Evolutionary conservation across 164 flowering plant species (phyloP), one percentile per base, ranked within the genome.

Genomic region (Magnolia sinica): DNA sequence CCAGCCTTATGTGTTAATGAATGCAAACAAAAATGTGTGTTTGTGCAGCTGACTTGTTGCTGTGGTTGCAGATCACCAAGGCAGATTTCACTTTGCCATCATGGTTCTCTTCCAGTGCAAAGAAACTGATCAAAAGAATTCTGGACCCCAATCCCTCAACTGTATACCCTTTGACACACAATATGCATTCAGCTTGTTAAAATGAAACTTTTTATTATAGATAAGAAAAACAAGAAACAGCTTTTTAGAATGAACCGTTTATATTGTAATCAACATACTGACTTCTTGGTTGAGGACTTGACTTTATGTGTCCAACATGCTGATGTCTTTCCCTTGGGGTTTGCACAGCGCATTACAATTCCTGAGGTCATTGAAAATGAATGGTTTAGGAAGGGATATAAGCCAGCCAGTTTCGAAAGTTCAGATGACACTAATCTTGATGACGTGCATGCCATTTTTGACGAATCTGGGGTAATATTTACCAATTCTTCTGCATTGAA

Each of bases 381-480:
- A 50, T 96, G 99, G 99, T 96, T 96, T 81, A 96, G 89, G 85
- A 96, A 94, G 85, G 98, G 98, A 27, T 96, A 94, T 81, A 88
- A 88, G 83, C 91, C 91, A 45, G 92, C 97, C 13, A 79, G 20
- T 27, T 96, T 91, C 84, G 91, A 90, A 75, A 87, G 89, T 65
- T 85, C 84, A 66, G 84, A 94, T 75, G 87, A 87, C 65, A 81
- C 78, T 11, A 50, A 78, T 71, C 93, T 93, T 79, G 96, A 82
- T 82, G 98, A 96, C 78, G 90, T 96, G 74, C 84, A 94, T 85
- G 89, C 93, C 45, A 81, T 89, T 70, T 96, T 96, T 74, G 79
- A 85, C 79, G 93, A 88, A 81, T 80, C 89, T 29, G 85, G 55
- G 88, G 99, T 94, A 84, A 83, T 78, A 65, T 64, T 75, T 79